Base-by-base conservation (phyloP, 495 filamentous ascomycete species). In the Endocarpon pusillum region DNA sequence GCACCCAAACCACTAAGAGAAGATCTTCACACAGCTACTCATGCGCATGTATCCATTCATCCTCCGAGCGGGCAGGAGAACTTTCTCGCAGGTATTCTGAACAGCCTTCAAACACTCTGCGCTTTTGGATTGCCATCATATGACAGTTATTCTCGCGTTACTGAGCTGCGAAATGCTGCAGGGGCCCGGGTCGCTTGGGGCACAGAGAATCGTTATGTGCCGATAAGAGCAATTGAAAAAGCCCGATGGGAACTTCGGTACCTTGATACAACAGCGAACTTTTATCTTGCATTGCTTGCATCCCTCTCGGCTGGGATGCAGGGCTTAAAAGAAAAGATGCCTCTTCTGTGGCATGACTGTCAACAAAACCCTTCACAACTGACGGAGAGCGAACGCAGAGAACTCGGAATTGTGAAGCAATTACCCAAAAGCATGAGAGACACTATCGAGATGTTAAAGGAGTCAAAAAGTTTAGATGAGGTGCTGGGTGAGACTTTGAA, bases 101-200 rank as follows among this genome's bases (percentile, higher is more conserved):
- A 55, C 23, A 71, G 74, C 43, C 49, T 83, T 0, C 60, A 53
- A 3, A 61, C 62, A 16, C 54, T 84, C 19, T 52, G 56, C 27
- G 75, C 75, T 0, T 69, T 84, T 35, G 62, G 68, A 1, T 62
- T 78, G 42, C 58, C 69, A 24, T 67, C 69, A 38, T 44, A 55
- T 3, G 56, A 57, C 0, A 68, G 60, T 35, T 84, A 80, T 48
- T 63, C 61, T 20, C 60, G 78, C 5, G 58, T 69, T 19, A 49
- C 44, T n/a, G n/a, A n/a, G 28, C 81, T 74, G 72, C 62, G 69
- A 0, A n/a, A n/a, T n/a, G n/a, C n/a, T n/a, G 77, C 72, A 1
- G 78, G 78, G 0, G 59, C 66, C 4, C 78, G 70, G 66, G 61
- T 83, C 0, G 50, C 66, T 1, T 83, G 78, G 77, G 79, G 77